Percentiles rank a stretch among this genome's conserved stretches.
Evolutionary conservation across 1,139 yeast genomes (phyloP).

Genomic region (Blastobotrys proliferans): DNA sequence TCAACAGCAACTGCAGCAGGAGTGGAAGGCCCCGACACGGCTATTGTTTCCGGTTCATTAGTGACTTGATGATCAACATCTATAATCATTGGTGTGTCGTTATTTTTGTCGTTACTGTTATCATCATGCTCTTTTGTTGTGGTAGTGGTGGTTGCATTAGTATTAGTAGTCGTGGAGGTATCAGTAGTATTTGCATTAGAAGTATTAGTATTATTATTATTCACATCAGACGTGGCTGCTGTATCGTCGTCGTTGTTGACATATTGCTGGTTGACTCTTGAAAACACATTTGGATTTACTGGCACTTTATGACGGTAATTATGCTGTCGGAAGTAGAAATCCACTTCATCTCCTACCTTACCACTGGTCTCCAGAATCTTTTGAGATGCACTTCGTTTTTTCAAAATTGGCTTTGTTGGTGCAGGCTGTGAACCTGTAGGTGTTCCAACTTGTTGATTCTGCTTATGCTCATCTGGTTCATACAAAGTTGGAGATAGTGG

Average conservation of each 20-base stretch:
- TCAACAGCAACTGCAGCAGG: background rate
- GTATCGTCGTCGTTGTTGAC: too few species aligned
- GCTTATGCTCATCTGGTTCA: constrained; percentile 12
- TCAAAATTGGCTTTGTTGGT: constrained; percentile 68
- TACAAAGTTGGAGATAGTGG: constrained; percentile 15
- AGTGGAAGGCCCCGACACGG: constrained; percentile 11
- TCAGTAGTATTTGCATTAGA: too few species aligned
- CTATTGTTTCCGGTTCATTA: too few species aligned
- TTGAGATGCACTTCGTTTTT: constrained; percentile 76
- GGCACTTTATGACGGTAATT: constrained; percentile 36
- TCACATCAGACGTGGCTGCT: background rate
- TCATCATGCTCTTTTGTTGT: background rate
- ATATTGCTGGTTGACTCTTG: constrained; percentile 8
- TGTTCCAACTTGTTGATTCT: background rate
- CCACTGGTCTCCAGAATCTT: constrained; percentile 48
- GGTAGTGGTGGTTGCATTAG: background rate
- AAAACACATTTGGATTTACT: constrained; percentile 20
- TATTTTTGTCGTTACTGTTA: background rate
- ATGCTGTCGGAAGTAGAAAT: constrained; percentile 35
- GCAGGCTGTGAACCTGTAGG: constrained; percentile 20
- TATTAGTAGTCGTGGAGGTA: background rate
- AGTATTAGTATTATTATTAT: too few species aligned
- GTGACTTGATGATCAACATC: too few species aligned
- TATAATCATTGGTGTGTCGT: constrained; percentile 5
- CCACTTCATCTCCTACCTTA: constrained; percentile 12